Evolutionary conservation across 2,329 filamentous ascomycete genomes (phyloP).

Genomic region (Fusarium acutatum): DNA sequence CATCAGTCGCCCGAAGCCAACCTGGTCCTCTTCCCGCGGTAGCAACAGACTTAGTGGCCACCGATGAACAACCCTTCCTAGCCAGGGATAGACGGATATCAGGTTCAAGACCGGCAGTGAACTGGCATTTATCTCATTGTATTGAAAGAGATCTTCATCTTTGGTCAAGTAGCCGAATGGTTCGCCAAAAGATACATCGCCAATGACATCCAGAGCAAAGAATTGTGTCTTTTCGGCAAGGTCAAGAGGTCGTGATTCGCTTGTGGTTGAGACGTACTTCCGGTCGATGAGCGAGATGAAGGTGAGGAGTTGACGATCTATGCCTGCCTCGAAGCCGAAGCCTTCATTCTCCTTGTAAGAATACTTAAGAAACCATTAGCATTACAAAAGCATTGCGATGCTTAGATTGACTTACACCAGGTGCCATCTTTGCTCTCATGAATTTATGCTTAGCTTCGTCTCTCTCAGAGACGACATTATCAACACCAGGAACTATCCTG

Average conservation of each 20-base stretch:
- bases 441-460: constrained; percentile 57
- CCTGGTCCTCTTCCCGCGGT: constrained; percentile 48
- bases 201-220: constrained; percentile 64
- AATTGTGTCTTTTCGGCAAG: constrained; percentile 60
- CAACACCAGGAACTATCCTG: constrained; percentile 61
- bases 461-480: constrained; percentile 61
- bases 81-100: constrained; percentile 48
- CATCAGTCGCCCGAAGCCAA: constrained; percentile 52
- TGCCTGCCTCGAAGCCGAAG: constrained; percentile 51
- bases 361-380: constrained; percentile 50
- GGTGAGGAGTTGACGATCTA: constrained; percentile 49
- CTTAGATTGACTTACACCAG: constrained; percentile 47
- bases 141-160: constrained; percentile 57
- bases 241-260: constrained; percentile 52
- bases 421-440: constrained; percentile 55
- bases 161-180: constrained; percentile 60
- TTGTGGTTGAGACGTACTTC: constrained; percentile 55
- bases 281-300: constrained; percentile 56
- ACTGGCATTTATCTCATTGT: constrained; percentile 55
- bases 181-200: constrained; percentile 60
- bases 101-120: constrained; percentile 50
- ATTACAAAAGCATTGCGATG: background rate
- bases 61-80: constrained; percentile 46
- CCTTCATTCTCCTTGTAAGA: constrained; percentile 59
- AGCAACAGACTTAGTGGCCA: constrained; percentile 50